Conservation (phyloP, 352 stramenopile species). For the Globisporangium cederbergense region DNA sequence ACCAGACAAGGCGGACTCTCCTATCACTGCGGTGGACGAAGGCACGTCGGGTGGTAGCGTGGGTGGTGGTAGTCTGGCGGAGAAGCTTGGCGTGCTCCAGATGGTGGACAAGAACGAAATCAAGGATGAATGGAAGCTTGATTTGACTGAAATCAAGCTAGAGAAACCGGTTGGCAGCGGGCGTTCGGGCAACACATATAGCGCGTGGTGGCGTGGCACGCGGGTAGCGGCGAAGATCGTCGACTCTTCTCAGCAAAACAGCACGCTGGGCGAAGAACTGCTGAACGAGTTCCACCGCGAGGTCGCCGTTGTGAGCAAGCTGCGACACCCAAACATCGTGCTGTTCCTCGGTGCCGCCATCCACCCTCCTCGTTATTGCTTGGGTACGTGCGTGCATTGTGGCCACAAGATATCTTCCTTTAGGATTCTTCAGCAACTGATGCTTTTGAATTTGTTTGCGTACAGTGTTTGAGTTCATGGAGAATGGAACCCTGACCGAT, state of each 20-base stretch:
- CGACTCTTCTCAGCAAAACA: constrained; percentile 67
- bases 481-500: constrained; percentile 81
- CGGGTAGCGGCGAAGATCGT: constrained; percentile 79
- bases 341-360: constrained; percentile 82
- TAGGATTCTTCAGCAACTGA: too few species aligned
- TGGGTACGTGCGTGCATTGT: constrained; percentile 41
- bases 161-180: constrained; percentile 66
- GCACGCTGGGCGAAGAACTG: constrained; percentile 66
- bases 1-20: constrained; percentile 10
- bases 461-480: constrained; percentile 86
- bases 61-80: constrained; percentile 39
- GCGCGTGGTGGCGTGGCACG: constrained; percentile 75
- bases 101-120: constrained; percentile 87
- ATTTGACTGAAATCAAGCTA: constrained; percentile 69
- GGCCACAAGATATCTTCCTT: neutral
- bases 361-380: constrained; percentile 73
- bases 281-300: constrained; percentile 85
- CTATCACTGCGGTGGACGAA: neutral
- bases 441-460: neutral
- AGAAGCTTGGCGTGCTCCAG: constrained; percentile 68
- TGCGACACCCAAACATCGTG: constrained; percentile 85
- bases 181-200: constrained; percentile 78
- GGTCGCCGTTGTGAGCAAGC: constrained; percentile 79
- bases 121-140: constrained; percentile 79
- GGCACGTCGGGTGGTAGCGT: constrained; percentile 22